phyloP scores from a whole-genome alignment of 768 basidiomycete genomes.

The Lanmaoa pseudosensibilis region DNA sequence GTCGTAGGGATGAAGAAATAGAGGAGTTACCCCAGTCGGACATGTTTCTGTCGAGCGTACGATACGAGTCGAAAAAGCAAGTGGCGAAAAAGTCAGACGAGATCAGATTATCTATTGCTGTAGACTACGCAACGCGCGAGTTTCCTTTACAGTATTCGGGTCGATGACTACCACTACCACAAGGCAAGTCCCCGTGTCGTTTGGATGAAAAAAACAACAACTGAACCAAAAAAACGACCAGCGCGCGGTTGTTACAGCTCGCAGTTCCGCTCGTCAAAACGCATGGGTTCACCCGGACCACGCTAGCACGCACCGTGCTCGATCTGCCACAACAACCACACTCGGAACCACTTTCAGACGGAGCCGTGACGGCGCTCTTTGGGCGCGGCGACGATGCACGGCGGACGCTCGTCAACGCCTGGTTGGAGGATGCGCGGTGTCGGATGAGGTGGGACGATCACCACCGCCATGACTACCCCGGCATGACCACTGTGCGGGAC shows the following conservation, averaged over 20 bases:
- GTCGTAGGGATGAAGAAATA: not conserved
- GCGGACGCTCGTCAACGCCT: conserved; percentile 63
- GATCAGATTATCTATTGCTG: no score
- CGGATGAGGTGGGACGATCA: conserved; percentile 45
- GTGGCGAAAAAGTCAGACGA: no score
- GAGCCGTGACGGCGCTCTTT: conserved; percentile 71
- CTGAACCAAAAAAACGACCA: not conserved
- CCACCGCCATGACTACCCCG: not conserved
- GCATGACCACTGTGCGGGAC: conserved; percentile 37
- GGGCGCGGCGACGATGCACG: conserved; percentile 68
- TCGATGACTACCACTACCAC: conserved; percentile 7
- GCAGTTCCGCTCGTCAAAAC: conserved; percentile 63
- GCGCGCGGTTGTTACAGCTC: conserved; percentile 49
- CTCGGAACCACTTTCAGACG: conserved; percentile 62
- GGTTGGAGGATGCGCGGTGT: conserved; percentile 65
- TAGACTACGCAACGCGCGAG: no score
- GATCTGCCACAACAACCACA: conserved; percentile 49
- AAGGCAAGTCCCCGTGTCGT: conserved; percentile 15
- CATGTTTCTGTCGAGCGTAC: conserved; percentile 23
- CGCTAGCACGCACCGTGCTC: conserved; percentile 65
- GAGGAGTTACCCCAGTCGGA: conserved; percentile 48
- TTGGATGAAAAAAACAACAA: no score
- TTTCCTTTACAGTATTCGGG: not conserved
- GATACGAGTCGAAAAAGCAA: no score
- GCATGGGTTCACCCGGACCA: conserved; percentile 74